phyloP scores from a whole-genome alignment of 2,329 filamentous ascomycete genomes.

The Chaetomium olivaceum region DNA sequence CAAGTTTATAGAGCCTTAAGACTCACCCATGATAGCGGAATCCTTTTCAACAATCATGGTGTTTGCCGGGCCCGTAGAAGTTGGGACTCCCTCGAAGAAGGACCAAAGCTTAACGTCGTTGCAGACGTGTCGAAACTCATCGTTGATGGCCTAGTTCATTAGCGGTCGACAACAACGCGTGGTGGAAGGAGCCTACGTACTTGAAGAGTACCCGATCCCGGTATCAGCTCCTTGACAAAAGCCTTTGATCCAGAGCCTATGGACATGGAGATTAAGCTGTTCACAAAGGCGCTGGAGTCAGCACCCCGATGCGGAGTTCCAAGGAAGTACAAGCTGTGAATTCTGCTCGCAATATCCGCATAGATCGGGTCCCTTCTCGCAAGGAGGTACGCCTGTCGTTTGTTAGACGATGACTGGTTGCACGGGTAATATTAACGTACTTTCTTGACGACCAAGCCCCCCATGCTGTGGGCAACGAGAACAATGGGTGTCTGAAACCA shows the following conservation, averaged over 20 bases:
- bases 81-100: constrained; percentile 36
- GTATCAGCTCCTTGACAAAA: constrained; percentile 35
- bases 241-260: constrained; percentile 30
- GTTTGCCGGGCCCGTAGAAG: constrained; percentile 25
- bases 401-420: not conserved
- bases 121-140: constrained; percentile 36
- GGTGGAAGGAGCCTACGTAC: not conserved
- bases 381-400: constrained; percentile 27
- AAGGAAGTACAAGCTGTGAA: constrained; percentile 37
- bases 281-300: constrained; percentile 29
- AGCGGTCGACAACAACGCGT: not conserved
- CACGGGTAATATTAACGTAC: not conserved
- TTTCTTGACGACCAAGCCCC: constrained; percentile 32
- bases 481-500: constrained; percentile 28
- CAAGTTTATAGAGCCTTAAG: too few species aligned
- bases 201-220: constrained; percentile 22
- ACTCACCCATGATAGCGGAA: constrained; percentile 31
- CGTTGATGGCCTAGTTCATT: constrained; percentile 34
- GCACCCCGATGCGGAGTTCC: constrained; percentile 36
- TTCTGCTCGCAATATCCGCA: constrained; percentile 29
- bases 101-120: constrained; percentile 33
- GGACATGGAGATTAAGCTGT: constrained; percentile 28
- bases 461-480: constrained; percentile 33
- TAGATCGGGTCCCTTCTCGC: constrained; percentile 28
- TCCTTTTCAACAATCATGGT: constrained; percentile 36